A percentile compares a stretch with the other conserved stretches of the same genome.
These are phyloP conservation scores for Hippophae gyantsensis DNA, from an alignment of 306 rosid genomes.

Conservation along the genomic window DNA sequence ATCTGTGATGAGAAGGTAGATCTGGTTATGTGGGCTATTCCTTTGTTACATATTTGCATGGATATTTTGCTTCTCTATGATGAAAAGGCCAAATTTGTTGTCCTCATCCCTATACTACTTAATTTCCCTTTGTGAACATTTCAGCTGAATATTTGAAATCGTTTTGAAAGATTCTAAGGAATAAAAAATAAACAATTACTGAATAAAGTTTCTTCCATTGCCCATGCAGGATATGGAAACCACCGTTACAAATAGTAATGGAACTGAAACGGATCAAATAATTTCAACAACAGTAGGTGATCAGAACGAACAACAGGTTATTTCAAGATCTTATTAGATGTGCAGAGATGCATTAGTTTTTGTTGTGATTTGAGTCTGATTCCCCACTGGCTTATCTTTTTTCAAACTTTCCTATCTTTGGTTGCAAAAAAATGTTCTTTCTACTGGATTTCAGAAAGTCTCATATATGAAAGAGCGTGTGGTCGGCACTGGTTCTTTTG, in stretches of 20 bases:
- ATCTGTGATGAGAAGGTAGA: slow-evolving; percentile 52
- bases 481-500: slow-evolving; percentile 93
- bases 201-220: slow-evolving; percentile 3
- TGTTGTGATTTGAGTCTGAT: too few species aligned
- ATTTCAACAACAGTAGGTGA: slow-evolving; percentile 74
- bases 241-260: slow-evolving; percentile 51
- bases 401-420: too few species aligned
- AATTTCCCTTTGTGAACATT: background rate
- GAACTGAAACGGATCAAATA: slow-evolving; percentile 81
- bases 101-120: background rate
- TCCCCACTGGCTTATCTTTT: too few species aligned
- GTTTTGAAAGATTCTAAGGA: background rate
- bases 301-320: slow-evolving; percentile 74
- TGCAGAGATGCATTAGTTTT: too few species aligned
- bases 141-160: too few species aligned
- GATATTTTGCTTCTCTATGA: background rate
- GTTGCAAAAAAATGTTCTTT: too few species aligned
- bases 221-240: slow-evolving; percentile 56
- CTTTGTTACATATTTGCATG: too few species aligned
- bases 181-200: background rate
- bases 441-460: slow-evolving; percentile 44
- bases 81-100: background rate
- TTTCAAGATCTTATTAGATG: background rate
- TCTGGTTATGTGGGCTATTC: background rate
- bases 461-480: slow-evolving; percentile 93